phyloP scores from a whole-genome alignment of 495 filamentous ascomycete species.

The Tuber indicum region DNA sequence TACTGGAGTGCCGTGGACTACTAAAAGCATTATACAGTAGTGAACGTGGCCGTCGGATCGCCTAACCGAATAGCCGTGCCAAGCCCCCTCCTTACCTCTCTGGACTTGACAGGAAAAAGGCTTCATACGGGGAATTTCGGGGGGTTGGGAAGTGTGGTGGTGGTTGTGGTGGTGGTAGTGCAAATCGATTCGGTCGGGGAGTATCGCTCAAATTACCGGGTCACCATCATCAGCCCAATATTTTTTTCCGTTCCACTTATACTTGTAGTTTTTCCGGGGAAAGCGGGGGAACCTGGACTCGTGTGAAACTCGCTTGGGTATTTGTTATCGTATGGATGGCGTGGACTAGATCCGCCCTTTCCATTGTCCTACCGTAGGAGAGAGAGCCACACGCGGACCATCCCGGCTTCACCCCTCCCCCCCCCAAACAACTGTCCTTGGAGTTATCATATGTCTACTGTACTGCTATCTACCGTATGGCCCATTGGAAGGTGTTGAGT shows the following conservation, averaged over 20 bases:
- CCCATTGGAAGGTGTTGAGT: neutral
- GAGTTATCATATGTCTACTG: no score
- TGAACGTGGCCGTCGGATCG: neutral
- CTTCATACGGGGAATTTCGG: neutral
- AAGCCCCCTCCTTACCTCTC: neutral
- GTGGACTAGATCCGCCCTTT: neutral
- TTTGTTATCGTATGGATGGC: neutral
- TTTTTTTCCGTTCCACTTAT: neutral
- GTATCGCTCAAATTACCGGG: neutral
- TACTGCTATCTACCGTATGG: neutral
- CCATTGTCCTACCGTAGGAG: neutral
- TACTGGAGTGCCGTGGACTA: neutral
- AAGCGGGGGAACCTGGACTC: neutral
- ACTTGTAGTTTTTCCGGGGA: neutral
- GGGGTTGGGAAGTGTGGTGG: no score
- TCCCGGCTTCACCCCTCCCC: neutral
- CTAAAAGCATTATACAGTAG: neutral
- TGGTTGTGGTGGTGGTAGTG: neutral
- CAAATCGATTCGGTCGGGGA: neutral
- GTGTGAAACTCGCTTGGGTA: neutral
- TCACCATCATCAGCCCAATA: neutral
- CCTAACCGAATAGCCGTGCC: neutral
- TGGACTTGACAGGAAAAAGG: neutral
- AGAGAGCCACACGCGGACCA: neutral
- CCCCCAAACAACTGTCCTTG: no score